A percentile compares a stretch with the other conserved stretches of the same genome.
Conservation (phyloP, 768 basidiomycete genomes). For the Calocybe cyanea region DNA sequence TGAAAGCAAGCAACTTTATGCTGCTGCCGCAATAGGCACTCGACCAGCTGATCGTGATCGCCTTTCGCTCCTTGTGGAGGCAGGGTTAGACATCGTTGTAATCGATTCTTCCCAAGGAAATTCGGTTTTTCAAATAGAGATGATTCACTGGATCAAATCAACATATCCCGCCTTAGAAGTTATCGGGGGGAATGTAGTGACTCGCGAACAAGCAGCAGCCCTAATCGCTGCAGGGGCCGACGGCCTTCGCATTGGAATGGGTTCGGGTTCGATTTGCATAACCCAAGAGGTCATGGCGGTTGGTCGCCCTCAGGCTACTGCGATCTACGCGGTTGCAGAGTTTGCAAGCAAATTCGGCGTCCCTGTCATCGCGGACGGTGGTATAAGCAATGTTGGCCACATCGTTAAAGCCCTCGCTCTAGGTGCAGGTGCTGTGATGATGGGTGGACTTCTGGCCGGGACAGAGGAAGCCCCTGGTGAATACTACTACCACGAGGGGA, state of each 20-base stretch:
- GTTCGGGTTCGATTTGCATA: conserved; percentile 97
- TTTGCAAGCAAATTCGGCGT: conserved; percentile 92
- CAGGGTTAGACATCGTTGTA: conserved; percentile 92
- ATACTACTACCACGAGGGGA: conserved; percentile 99
- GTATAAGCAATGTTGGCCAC: conserved; percentile 93
- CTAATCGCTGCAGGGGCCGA: conserved; percentile 95
- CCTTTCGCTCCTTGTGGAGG: conserved; percentile 81
- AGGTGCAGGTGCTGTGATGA: conserved; percentile 97
- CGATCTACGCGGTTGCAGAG: conserved; percentile 96
- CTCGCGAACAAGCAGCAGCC: conserved; percentile 92
- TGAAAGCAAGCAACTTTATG: conserved; percentile 90
- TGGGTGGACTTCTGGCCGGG: conserved; percentile 94
- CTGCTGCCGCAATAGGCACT: conserved; percentile 94
- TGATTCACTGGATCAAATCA: conserved; percentile 90
- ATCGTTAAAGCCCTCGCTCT: conserved; percentile 95
- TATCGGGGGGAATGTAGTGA: conserved; percentile 97
- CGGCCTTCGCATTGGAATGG: conserved; percentile 96
- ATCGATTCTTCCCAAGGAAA: conserved; percentile 98
- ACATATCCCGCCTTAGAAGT: conserved; percentile 86
- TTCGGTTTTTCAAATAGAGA: conserved; percentile 89
- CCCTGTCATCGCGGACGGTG: conserved; percentile 96
- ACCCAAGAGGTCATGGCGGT: conserved; percentile 99
- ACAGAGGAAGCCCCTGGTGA: conserved; percentile 97
- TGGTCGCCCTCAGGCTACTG: conserved; percentile 95
- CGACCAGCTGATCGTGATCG: conserved; percentile 85